Evolutionary conservation across 1,284 basidiomycete species (phyloP).

Genomic region (Flammula alnicola): DNA sequence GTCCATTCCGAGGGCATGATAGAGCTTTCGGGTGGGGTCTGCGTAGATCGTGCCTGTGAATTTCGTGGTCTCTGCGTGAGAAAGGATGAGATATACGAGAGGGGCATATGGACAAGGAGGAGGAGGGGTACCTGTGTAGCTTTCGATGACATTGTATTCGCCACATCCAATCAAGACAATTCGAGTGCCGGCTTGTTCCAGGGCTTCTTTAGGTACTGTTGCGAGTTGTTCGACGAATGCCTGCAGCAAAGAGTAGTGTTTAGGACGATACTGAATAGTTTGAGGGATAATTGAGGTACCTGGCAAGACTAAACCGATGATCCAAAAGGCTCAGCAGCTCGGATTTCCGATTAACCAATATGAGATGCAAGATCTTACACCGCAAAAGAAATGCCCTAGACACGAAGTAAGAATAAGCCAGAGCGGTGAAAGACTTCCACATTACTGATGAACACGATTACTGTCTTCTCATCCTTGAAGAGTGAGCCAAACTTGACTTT

Average conservation of each 20-base stretch:
- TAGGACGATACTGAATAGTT: not conserved
- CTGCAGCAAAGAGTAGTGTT: constrained; percentile 32
- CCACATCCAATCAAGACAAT: constrained; percentile 69
- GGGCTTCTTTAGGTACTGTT: constrained; percentile 44
- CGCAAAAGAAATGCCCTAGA: constrained; percentile 69
- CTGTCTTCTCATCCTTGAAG: constrained; percentile 51
- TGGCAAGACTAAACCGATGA: constrained; percentile 42
- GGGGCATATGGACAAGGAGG: not conserved
- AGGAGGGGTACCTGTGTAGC: constrained; percentile 51
- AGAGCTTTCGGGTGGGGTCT: constrained; percentile 59
- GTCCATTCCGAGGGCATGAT: constrained; percentile 55
- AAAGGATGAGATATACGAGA: not conserved
- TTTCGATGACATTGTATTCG: constrained; percentile 55
- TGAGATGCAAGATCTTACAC: constrained; percentile 41
- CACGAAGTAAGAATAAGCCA: not conserved
- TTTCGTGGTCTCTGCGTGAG: constrained; percentile 46
- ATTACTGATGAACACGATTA: constrained; percentile 72
- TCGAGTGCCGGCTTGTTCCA: constrained; percentile 46
- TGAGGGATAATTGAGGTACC: constrained; percentile 29
- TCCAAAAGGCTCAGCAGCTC: no score
- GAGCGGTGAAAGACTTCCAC: constrained; percentile 18
- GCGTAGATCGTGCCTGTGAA: constrained; percentile 59
- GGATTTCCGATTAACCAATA: not conserved
- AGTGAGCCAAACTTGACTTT: constrained; percentile 54
- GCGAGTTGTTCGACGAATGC: constrained; percentile 59